Evolutionary conservation across 2,329 filamentous ascomycete species (phyloP), one percentile per base, ranked within the genome.

Genomic region (Escovopsis weberi): DNA sequence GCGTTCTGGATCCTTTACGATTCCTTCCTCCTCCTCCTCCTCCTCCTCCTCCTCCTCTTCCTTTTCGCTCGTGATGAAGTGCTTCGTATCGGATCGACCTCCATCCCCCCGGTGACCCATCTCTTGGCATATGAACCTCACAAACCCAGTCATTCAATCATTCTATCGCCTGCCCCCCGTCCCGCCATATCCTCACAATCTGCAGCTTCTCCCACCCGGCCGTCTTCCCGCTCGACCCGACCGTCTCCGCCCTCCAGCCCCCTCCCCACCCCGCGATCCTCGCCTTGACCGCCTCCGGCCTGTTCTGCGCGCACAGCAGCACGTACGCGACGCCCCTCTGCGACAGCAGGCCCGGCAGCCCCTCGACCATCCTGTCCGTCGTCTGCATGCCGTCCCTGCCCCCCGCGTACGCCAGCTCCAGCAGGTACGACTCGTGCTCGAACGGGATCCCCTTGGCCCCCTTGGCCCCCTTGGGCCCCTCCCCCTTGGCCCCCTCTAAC

Each of bases 181-280:
- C 68, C 54, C 77, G 75, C 83, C 85, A 94, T 57, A 94, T 83
- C 57, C 88, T 76, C 52, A 96, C 67, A 53, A 98, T 82, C 56
- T 87, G 81, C 60, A 98, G 67, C 65, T 83, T 93, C 67, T 98
- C 91, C 88, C 89, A 94, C 0, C 91, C 91, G 28, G 83, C 89
- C 60, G 82, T 78, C 67, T 81, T 86, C 39, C 89, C 89, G 60
- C 86, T 95, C 42, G 71, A 74, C 6, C 84, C 82, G 4, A 94
- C 87, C 15, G 75, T 85, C 58, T 87, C 78, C 9, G 76, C 85
- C 47, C 61, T 69, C 91, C 89, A 96, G 23, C 53, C 58, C 0
- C 53, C 45, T 0, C 65, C 65, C 12, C 82, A 76, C 3, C 50
- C 49, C 33, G 50, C 62, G 46, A 91, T 74, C 39, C 70, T 63